Evolutionary conservation across 2,329 filamentous ascomycete genomes (phyloP), one percentile per base, ranked within the genome.

Genomic region (Byssoonygena ceratinophila): DNA sequence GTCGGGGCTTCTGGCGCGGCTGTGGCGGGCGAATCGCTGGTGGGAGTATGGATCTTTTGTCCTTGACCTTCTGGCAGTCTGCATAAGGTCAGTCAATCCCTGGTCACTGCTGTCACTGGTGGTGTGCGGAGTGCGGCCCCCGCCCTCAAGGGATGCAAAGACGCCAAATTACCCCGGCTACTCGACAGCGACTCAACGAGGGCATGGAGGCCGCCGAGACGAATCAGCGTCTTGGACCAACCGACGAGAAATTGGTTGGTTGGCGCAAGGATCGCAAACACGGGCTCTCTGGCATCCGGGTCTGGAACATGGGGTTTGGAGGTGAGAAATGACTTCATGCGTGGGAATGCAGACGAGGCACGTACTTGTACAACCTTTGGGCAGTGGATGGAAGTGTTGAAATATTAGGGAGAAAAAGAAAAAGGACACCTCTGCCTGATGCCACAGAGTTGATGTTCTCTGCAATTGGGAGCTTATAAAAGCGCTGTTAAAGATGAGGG

Each of bases 11-110:
- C 45, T 55, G 54, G 55, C 55, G 55, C 57, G 55, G 55, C 39
- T 59, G 53, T 54, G 52, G 47, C 54, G 46, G 57, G 45, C 57
- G 55, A 59, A 57, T 59, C 31, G 54, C 36, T 46, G 45, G 40
- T 20, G 31, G 51, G 50, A 45, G 37, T 7, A 49, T 12, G 49
- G 37, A 23, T 53, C 23, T 52, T 22, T 45, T 45, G 44, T 47
- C 54, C 20, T 46, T 40, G 54, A 31, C 32, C 25, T 39, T 52
- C 44, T 53, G 49, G 29, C 41, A 22, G 51, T 48, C 46, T 53
- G 52, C 56, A 58, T 34, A 53, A 8, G 6, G 16, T 20, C 14
- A n/a, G 46, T 55, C 46, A 46, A 46, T 47, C 47, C 47, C 48
- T 49, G 47, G 41, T 20, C n/a, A 32, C 22, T 46, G 12, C 27